These are phyloP conservation scores for Ascochyta rabiei DNA, from an alignment of 2,329 filamentous ascomycete genomes.

Conservation along the genomic window DNA sequence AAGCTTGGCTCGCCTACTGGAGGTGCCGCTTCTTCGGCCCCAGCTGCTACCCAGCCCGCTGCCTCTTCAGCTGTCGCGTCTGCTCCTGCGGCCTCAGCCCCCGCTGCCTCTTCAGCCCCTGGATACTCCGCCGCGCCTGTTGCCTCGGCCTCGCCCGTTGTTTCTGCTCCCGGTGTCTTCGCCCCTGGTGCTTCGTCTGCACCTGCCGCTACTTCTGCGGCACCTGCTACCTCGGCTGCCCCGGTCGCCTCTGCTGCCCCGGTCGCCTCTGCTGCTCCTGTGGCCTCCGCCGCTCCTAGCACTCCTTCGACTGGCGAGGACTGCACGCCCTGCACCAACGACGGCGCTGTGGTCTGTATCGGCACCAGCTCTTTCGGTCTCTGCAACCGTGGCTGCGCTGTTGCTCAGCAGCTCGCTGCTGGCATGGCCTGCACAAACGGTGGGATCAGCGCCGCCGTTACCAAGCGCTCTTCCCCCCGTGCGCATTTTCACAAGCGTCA, in stretches of 20 bases:
- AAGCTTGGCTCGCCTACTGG: conserved; percentile 33
- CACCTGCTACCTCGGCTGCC: conserved; percentile 6
- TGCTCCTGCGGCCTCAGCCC: conserved; percentile 4
- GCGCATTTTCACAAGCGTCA: conserved; percentile 40
- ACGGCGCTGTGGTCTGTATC: conserved; percentile 54
- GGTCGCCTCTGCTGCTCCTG: conserved; percentile 22
- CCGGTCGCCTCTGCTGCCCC: conserved; percentile 6
- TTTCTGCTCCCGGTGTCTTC: conserved; percentile 14
- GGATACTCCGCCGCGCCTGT: conserved; percentile 8
- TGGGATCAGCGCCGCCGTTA: conserved; percentile 19
- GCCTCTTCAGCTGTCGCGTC: conserved; percentile 7
- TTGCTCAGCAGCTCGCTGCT: conserved; percentile 48
- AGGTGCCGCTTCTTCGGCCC: conserved; percentile 10
- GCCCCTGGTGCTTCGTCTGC: conserved; percentile 41
- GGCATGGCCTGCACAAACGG: conserved; percentile 52
- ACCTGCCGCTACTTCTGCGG: conserved; percentile 9
- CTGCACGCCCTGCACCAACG: conserved; percentile 47
- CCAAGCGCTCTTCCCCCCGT: conserved; percentile 34
- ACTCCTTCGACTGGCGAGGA: conserved; percentile 18
- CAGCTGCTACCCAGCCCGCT: conserved; percentile 8
- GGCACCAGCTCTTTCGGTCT: conserved; percentile 51
- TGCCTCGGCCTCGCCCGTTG: conserved; percentile 13
- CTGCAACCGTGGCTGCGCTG: conserved; percentile 52
- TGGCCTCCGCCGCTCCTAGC: conserved; percentile 3
- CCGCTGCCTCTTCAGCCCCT: conserved; percentile 4